Conservation (phyloP, 2,329 filamentous ascomycete species). For the Hymenoscyphus albidus region DNA sequence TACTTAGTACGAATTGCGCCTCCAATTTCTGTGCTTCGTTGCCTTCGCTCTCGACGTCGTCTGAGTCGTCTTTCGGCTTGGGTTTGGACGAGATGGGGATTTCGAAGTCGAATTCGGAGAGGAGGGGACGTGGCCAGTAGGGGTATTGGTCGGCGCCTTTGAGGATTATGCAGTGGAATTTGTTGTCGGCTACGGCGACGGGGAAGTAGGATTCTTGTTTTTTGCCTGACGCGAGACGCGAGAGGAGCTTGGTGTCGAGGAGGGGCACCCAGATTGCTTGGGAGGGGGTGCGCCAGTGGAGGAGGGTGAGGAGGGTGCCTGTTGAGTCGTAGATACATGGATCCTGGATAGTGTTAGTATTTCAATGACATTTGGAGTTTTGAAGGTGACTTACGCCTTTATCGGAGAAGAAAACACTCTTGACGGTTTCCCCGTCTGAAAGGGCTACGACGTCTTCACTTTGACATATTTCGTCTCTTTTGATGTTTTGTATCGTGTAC, state of each 20-base stretch:
- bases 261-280: conserved; percentile 90
- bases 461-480: conserved; percentile 89
- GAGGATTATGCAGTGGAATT: conserved; percentile 98
- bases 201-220: conserved; percentile 94
- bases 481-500: conserved; percentile 93
- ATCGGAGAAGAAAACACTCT: conserved; percentile 88
- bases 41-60: conserved; percentile 36
- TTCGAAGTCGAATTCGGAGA: conserved; percentile 90
- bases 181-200: conserved; percentile 83
- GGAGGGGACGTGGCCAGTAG: conserved; percentile 83
- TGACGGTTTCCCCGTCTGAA: conserved; percentile 67
- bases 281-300: conserved; percentile 84
- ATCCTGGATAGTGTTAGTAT: conserved; percentile 51
- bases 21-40: conserved; percentile 63
- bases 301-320: conserved; percentile 78
- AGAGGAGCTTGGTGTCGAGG: conserved; percentile 79
- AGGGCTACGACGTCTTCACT: conserved; percentile 89
- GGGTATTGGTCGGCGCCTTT: conserved; percentile 92
- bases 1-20: conserved; percentile 74
- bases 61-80: conserved; percentile 35
- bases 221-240: conserved; percentile 76
- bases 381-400: conserved; percentile 61
- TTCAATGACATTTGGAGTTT: no score
- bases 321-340: conserved; percentile 95
- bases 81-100: conserved; percentile 65